phyloP scores from a whole-genome alignment of 2,329 filamentous ascomycete genomes.

The Fusarium verrucosum region DNA sequence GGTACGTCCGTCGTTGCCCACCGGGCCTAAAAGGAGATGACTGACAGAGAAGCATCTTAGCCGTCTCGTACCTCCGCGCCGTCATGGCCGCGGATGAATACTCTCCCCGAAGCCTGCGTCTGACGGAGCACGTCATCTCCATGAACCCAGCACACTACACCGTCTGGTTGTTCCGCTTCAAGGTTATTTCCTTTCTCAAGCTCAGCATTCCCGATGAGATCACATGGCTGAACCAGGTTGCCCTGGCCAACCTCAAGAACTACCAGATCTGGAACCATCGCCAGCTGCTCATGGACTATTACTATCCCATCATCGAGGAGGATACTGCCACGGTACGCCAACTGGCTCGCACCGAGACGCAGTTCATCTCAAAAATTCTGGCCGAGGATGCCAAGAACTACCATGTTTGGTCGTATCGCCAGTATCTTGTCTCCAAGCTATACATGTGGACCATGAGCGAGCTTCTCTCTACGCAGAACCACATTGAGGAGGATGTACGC shows the following conservation, averaged over 20 bases:
- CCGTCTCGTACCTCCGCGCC: slow-evolving; percentile 91
- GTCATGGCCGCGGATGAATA: slow-evolving; percentile 90
- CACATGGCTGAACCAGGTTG: slow-evolving; percentile 84
- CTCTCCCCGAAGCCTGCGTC: slow-evolving; percentile 77
- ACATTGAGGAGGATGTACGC: slow-evolving; percentile 82
- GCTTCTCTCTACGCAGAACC: slow-evolving; percentile 73
- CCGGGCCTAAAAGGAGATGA: slow-evolving; percentile 14
- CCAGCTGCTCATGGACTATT: slow-evolving; percentile 69
- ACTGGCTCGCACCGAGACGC: slow-evolving; percentile 72
- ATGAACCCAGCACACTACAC: slow-evolving; percentile 99
- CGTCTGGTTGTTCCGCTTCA: slow-evolving; percentile 95
- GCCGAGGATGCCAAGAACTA: slow-evolving; percentile 94
- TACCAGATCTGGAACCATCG: slow-evolving; percentile 96
- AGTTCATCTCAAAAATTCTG: slow-evolving; percentile 84
- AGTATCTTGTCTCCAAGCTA: slow-evolving; percentile 72
- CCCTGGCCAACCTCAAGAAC: slow-evolving; percentile 89
- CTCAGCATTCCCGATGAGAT: slow-evolving; percentile 77
- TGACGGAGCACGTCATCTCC: slow-evolving; percentile 89
- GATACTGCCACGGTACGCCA: slow-evolving; percentile 62
- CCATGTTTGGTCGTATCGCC: slow-evolving; percentile 96
- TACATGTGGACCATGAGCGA: slow-evolving; percentile 77
- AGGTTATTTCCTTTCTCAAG: slow-evolving; percentile 74
- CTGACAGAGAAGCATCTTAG: slow-evolving; percentile 54
- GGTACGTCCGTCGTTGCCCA: slow-evolving; percentile 53
- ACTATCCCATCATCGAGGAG: slow-evolving; percentile 67